A percentile compares a stretch with the other conserved stretches of the same genome.
Evolutionary conservation across 2,329 filamentous ascomycete genomes (phyloP).

Genomic region (Emydomyces testavorans): DNA sequence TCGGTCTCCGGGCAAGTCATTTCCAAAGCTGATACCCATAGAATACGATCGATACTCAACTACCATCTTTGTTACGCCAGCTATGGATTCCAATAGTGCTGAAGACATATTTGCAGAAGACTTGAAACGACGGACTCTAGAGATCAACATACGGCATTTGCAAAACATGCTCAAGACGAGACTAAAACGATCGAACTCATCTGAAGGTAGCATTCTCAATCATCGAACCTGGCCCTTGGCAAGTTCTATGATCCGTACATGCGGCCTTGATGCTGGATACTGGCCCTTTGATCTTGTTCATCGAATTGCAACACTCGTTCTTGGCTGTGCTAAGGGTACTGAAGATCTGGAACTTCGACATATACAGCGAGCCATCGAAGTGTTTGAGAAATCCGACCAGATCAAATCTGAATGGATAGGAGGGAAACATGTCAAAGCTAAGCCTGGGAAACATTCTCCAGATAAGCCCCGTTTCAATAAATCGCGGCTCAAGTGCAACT

Average conservation of each 20-base stretch:
- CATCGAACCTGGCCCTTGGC: conserved; percentile 25
- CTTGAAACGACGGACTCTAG: conserved; percentile 38
- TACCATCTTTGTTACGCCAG: conserved; percentile 45
- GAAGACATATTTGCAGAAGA: conserved; percentile 39
- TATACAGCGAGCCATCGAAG: conserved; percentile 27
- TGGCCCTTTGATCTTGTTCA: conserved; percentile 52
- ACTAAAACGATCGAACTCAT: conserved; percentile 24
- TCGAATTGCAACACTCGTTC: conserved; percentile 44
- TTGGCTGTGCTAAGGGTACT: conserved; percentile 38
- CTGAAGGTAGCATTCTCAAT: conserved; percentile 25
- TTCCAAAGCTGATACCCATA: conserved; percentile 38
- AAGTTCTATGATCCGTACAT: conserved; percentile 22
- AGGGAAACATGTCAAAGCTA: conserved; percentile 25
- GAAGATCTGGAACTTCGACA: conserved; percentile 32
- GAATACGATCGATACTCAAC: conserved; percentile 40
- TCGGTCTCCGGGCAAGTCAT: conserved; percentile 34
- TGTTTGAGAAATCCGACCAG: conserved; percentile 34
- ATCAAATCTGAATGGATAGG: conserved; percentile 29
- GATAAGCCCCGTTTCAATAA: conserved; percentile 37
- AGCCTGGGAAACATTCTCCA: conserved; percentile 24
- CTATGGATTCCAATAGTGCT: conserved; percentile 29
- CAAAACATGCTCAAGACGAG: conserved; percentile 47
- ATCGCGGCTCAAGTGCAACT: conserved; percentile 50
- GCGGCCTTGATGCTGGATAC: conserved; percentile 41
- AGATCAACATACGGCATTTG: conserved; percentile 55